Evolutionary conservation across 176 grass and related monocot species (phyloP).

Genomic region (Bromus sterilis): DNA sequence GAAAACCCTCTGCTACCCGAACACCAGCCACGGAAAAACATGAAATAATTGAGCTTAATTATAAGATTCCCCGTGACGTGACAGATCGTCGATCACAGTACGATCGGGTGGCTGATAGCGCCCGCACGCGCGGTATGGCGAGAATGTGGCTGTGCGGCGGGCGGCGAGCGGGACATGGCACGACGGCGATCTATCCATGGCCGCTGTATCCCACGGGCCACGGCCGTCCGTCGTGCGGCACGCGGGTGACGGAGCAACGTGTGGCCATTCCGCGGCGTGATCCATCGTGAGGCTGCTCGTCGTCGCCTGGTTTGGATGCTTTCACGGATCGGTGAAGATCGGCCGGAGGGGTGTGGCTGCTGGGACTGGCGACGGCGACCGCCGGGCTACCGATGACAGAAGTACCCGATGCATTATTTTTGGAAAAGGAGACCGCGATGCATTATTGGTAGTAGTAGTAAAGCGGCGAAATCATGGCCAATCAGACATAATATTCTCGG

Average conservation of each 20-base stretch:
- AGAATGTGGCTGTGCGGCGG: neutral
- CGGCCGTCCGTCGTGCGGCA: neutral
- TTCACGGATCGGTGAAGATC: neutral
- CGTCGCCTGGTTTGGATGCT: neutral
- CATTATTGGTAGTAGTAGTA: constrained; percentile 9
- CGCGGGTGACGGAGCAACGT: neutral
- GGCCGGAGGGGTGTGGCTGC: neutral
- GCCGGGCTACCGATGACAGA: neutral
- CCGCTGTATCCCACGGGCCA: no score
- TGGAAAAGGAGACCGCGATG: neutral
- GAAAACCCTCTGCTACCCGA: neutral
- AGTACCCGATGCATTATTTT: neutral
- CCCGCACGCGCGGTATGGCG: neutral
- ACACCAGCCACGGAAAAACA: neutral
- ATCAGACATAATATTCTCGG: neutral
- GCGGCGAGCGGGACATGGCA: neutral
- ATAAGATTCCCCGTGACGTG: neutral
- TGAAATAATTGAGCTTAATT: neutral
- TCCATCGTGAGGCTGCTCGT: neutral
- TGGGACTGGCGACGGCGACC: neutral
- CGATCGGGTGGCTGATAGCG: no score
- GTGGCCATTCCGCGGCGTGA: neutral
- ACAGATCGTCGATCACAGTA: neutral
- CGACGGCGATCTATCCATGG: neutral
- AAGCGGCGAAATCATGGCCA: neutral